Evolutionary conservation across 805 yeast species (phyloP), one percentile per base, ranked within the genome.

Genomic region (Saturnispora hagleri): DNA sequence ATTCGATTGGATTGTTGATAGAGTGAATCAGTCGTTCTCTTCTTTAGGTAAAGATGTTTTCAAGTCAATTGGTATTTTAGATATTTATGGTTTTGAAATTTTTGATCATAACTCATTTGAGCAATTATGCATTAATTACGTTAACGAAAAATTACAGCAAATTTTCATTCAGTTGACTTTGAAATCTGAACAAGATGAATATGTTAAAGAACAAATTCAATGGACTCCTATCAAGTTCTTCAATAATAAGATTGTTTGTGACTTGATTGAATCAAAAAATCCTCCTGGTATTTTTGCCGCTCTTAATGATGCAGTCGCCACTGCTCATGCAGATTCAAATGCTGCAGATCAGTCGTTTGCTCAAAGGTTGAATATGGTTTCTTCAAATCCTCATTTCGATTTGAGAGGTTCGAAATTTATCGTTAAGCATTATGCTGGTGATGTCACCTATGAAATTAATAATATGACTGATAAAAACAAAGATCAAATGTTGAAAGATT

Each of bases 211-310:
- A 69, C 86, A 89, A 69, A 93, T 93, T 66, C 79, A 88, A 67
- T 93, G 99, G 99, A 88, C 96, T 12, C 98, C 98, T 22, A 93
- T 93, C 62, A 86, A 93, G 57, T 93, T 89, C 69, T 93, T 93
- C 73, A 93, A 93, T 70, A 93, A 93, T 71, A 84, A 91, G 69
- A 84, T 93, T 58, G 99, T 93, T 31, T 93, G 98, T 73, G 99
- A 93, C 61, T 76, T 93, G 64, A 93, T 93, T 63, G 99, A 93
- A 70, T 85, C 88, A 28, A 80, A 81, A 54, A 81, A 97, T 63
- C 98, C 99, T 1, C 97, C 97, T 1, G 99, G 99, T 54, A 76
- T 93, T 43, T 90, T 93, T 72, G 95, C 98, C 2, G 96, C 96
- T 3, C 76, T 93, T 70, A 93, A 91, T 69, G 99, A 93, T 73